phyloP scores from a whole-genome alignment of 306 rosid species.

The Rubus idaeus region DNA sequence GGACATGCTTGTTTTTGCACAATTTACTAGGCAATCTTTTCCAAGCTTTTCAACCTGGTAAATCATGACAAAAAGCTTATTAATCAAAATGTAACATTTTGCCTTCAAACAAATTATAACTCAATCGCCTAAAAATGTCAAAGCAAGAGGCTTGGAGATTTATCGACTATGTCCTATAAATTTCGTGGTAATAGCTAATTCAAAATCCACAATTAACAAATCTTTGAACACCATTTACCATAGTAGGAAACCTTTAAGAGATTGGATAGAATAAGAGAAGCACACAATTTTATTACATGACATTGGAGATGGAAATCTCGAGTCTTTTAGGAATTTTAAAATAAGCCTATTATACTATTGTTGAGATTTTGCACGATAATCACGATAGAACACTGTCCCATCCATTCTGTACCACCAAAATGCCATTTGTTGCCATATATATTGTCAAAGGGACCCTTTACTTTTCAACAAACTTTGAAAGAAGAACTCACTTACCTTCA shows the following conservation, averaged over 20 bases:
- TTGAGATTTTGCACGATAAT: not conserved
- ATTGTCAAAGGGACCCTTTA: not conserved
- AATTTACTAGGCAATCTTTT: slow-evolving; percentile 76
- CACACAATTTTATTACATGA: not conserved
- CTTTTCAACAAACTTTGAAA: slow-evolving; percentile 13
- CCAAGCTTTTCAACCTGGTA: slow-evolving; percentile 91
- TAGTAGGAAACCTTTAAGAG: not conserved
- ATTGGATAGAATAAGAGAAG: not conserved
- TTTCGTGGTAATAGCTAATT: not conserved
- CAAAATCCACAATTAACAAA: not conserved
- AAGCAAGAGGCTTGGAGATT: not conserved
- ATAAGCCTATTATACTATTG: not conserved
- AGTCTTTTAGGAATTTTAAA: not conserved
- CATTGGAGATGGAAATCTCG: not conserved
- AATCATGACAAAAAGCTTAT: slow-evolving; percentile 11
- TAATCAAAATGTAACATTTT: slow-evolving; percentile 13
- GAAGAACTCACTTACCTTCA: slow-evolving; percentile 50
- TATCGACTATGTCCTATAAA: not conserved
- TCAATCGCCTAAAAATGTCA: not conserved
- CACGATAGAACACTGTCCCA: not conserved
- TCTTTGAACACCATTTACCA: not conserved
- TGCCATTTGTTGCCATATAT: no score
- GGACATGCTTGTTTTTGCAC: slow-evolving; percentile 99
- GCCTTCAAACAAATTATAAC: slow-evolving; percentile 1
- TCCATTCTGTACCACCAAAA: not conserved